Percentiles rank a stretch among this genome's conserved stretches.
phyloP scores from a whole-genome alignment of 176 grass and related monocot genomes.

The Aechmea fasciata region DNA sequence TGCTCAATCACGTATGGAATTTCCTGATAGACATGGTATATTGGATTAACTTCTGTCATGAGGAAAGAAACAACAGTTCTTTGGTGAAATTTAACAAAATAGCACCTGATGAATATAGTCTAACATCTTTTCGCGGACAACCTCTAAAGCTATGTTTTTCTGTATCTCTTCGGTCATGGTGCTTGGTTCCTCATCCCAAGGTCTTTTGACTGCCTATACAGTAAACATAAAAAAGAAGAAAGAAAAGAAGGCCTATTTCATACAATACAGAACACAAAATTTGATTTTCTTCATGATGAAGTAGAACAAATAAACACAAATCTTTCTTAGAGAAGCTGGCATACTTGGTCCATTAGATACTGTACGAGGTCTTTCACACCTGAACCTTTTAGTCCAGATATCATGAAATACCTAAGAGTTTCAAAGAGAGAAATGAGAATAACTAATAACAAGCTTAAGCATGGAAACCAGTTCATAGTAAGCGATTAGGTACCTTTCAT shows the following conservation, averaged over 20 bases:
- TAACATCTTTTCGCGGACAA: constrained; percentile 93
- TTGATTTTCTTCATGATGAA: neutral
- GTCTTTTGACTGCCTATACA: constrained; percentile 77
- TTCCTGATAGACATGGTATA: constrained; percentile 46
- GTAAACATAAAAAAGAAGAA: neutral
- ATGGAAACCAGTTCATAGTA: constrained; percentile 1
- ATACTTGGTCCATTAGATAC: constrained; percentile 85
- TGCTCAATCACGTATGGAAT: constrained; percentile 96
- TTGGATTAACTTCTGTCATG: constrained; percentile 17
- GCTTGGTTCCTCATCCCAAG: constrained; percentile 88
- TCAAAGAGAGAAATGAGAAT: constrained; percentile 14
- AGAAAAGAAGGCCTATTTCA: neutral
- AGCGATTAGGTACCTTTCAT: constrained; percentile 44
- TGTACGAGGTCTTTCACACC: constrained; percentile 89
- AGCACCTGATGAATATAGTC: constrained; percentile 91
- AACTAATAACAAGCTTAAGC: constrained; percentile 16
- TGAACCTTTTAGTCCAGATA: constrained; percentile 85
- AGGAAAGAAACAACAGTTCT: constrained; percentile 16
- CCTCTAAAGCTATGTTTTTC: constrained; percentile 86
- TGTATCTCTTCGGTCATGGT: constrained; percentile 87
- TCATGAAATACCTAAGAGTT: constrained; percentile 79
- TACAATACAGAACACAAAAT: neutral
- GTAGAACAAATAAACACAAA: neutral
- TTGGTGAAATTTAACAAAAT: constrained; percentile 6
- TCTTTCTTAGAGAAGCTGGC: neutral